Base-by-base conservation (phyloP, 306 rosid genomes). In the Heteromeles arbutifolia region DNA sequence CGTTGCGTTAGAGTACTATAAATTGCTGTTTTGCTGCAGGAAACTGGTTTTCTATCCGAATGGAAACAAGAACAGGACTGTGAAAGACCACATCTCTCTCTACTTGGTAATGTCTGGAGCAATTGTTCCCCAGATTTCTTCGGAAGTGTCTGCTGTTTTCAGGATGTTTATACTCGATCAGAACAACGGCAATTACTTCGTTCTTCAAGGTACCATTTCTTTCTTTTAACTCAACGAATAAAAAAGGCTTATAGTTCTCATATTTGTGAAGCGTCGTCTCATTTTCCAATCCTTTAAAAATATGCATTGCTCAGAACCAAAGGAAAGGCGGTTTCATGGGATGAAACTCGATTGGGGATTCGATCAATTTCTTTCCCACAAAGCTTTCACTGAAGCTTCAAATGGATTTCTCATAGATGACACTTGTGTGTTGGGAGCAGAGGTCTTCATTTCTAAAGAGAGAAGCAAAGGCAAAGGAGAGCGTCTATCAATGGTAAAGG, bases 341-440 rank as follows among this genome's bases (percentile, higher is more conserved):
- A 62, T 85, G 92, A 90, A 87, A 77, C 66, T 19, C n/a, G 89
- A 85, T 69, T 86, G 83, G 87, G 96, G 91, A 25, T 79, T 88
- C n/a, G 92, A 92, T 53, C 70, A 80, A 69, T 82, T 86, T 66
- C 82, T 92, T 68, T 25, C 90, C 52, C 72, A 83, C 21, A 79
- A 81, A 72, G 85, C 73, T 15, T 83, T 92, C 67, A 80, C 72
- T 25, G 86, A 81, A 28, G 78, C 34, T 41, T 77, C 86, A 7
- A 84, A 88, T 54, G 96, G 91, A 65, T 90, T 80, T 76, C 69
- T 88, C 17, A 78, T 88, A 28, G 86, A 86, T 52, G 94, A 90
- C 48, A 67, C 65, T 14, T 87, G 91, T 58, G 90, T 85, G 69
- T 81, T 92, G 67, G 92, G 96, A 67, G 97, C 89, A 59, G 94